A percentile compares a stretch with the other conserved stretches of the same genome.
Evolutionary conservation across 257 asterid genomes (phyloP).

Genomic region (Echites panduratus): DNA sequence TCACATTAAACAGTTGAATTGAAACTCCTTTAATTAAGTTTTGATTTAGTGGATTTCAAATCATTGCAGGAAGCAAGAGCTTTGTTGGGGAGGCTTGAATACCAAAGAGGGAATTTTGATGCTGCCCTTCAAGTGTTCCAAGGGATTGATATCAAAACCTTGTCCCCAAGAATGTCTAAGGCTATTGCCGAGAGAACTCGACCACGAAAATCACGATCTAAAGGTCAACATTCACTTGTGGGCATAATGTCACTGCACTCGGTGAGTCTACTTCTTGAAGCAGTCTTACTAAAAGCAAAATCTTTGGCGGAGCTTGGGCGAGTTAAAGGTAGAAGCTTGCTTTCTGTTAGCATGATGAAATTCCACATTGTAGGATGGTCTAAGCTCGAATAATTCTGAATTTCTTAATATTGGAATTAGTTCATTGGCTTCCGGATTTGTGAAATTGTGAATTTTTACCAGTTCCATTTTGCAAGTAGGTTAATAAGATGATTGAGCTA

Average conservation of each 20-base stretch:
- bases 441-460: background rate
- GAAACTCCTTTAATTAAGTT: background rate
- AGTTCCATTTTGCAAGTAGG: background rate
- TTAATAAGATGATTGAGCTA: background rate
- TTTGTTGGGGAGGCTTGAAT: slow-evolving; percentile 83
- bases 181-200: slow-evolving; percentile 57
- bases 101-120: slow-evolving; percentile 85
- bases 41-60: background rate
- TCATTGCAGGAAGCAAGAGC: slow-evolving; percentile 87
- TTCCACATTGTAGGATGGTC: background rate
- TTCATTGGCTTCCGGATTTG: background rate
- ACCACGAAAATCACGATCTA: slow-evolving; percentile 48
- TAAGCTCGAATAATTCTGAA: background rate
- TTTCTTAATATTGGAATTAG: background rate
- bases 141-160: slow-evolving; percentile 68
- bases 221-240: slow-evolving; percentile 29
- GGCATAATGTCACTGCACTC: slow-evolving; percentile 86
- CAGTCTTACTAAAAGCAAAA: slow-evolving; percentile 66
- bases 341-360: background rate
- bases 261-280: slow-evolving; percentile 81
- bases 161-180: slow-evolving; percentile 66
- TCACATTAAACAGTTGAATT: background rate
- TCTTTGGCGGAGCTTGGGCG: slow-evolving; percentile 74
- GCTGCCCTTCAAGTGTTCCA: slow-evolving; percentile 96
- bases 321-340: slow-evolving; percentile 48